Evolutionary conservation across 106 monocot species (phyloP).

Genomic region (Dendrobium officinale): DNA sequence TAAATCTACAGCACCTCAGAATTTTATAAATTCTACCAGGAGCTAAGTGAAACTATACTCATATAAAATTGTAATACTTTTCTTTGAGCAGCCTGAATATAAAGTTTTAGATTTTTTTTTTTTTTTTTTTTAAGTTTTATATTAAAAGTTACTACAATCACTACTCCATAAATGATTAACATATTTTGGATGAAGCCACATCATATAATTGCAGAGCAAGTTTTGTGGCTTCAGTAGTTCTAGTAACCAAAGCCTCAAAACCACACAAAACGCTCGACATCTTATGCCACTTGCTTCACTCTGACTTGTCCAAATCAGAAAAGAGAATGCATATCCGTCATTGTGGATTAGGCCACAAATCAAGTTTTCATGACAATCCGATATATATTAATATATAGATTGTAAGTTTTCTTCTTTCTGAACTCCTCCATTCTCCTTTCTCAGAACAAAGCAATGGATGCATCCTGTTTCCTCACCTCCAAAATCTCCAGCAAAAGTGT

Average conservation of each 20-base stretch:
- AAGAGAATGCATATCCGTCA: not conserved
- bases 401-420: not conserved
- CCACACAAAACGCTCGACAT: not conserved
- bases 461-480: constrained; percentile 53
- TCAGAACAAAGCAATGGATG: constrained; percentile 37
- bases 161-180: too few relatives aligned
- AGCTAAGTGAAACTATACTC: too few relatives aligned
- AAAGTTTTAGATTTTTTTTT: too few relatives aligned
- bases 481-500: constrained; percentile 43
- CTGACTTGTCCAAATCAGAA: not conserved
- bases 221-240: not conserved
- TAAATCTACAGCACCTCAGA: too few relatives aligned
- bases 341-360: not conserved
- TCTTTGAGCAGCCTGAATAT: too few relatives aligned
- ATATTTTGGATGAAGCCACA: too few relatives aligned
- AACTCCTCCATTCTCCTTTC: not conserved
- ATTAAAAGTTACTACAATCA: too few relatives aligned
- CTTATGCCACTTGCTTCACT: not conserved
- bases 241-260: not conserved
- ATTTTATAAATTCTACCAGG: too few relatives aligned
- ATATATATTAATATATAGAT: not conserved
- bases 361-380: too few relatives aligned
- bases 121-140: too few relatives aligned
- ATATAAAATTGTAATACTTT: too few relatives aligned
- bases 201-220: not conserved